These are phyloP conservation scores for Globisporangium spinosum DNA, from an alignment of 352 stramenopile species.

Conservation along the genomic window DNA sequence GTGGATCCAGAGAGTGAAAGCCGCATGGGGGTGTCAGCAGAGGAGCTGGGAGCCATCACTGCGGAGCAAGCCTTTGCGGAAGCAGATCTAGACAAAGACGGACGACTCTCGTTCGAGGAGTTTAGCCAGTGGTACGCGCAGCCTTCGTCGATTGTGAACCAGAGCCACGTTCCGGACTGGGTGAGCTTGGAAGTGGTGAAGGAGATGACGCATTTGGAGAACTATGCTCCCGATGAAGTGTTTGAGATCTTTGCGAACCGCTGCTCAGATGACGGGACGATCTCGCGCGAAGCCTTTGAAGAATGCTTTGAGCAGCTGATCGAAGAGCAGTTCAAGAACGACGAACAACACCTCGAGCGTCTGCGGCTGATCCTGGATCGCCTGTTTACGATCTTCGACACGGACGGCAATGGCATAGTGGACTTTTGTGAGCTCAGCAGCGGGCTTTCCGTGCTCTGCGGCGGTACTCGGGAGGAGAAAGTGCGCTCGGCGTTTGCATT, in stretches of 20 bases:
- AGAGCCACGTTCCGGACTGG: conserved; percentile 45
- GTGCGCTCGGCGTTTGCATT: conserved; percentile 83
- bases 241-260: conserved; percentile 86
- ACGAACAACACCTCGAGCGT: conserved; percentile 57
- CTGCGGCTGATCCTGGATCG: conserved; percentile 70
- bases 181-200: conserved; percentile 78
- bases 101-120: conserved; percentile 78
- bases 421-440: conserved; percentile 85
- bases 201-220: conserved; percentile 81
- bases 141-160: conserved; percentile 25
- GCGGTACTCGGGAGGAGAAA: conserved; percentile 78
- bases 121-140: conserved; percentile 82
- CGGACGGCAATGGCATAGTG: conserved; percentile 69
- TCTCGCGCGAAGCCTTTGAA: conserved; percentile 80
- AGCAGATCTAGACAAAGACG: conserved; percentile 73
- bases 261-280: conserved; percentile 71
- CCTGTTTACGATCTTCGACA: conserved; percentile 82
- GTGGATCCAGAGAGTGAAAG: conserved; percentile 59
- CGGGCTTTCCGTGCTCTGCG: conserved; percentile 79
- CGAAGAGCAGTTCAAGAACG: conserved; percentile 72
- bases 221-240: conserved; percentile 76
- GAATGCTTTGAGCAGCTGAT: conserved; percentile 84
- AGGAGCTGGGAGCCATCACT: conserved; percentile 73
- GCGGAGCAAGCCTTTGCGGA: conserved; percentile 78
- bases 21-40: conserved; percentile 58